Evolutionary conservation across 306 rosid genomes (phyloP).

Genomic region (Delonix regia): DNA sequence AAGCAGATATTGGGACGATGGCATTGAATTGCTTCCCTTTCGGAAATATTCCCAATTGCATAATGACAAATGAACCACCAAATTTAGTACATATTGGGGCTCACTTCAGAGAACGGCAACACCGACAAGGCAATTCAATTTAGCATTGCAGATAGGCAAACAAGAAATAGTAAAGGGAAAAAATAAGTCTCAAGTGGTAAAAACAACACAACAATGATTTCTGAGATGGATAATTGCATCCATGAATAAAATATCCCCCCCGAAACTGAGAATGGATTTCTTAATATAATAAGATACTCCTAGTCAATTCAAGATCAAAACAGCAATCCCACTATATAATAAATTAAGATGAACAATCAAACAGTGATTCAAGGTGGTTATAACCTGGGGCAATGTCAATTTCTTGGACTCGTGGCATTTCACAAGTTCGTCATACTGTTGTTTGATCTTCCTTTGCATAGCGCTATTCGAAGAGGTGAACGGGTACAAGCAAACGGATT

Average conservation of each 20-base stretch:
- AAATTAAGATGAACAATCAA: not conserved
- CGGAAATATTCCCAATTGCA: not conserved
- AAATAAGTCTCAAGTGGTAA: not conserved
- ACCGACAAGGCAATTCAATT: not conserved
- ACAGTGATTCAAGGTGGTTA: not conserved
- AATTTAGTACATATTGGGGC: not conserved
- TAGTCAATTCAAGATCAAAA: not conserved
- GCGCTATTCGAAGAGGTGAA: constrained; percentile 74
- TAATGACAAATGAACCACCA: not conserved
- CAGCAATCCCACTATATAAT: not conserved
- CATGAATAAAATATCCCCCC: not conserved
- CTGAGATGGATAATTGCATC: not conserved
- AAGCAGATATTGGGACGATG: not conserved
- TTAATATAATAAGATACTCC: not conserved
- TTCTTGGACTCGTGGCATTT: constrained; percentile 63
- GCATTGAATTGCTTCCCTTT: not conserved
- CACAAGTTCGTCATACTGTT: constrained; percentile 77
- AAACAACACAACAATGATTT: not conserved
- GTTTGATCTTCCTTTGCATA: constrained; percentile 85
- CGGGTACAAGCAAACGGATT: constrained; percentile 64
- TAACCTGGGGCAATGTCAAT: constrained; percentile 73
- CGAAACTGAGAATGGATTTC: not conserved
- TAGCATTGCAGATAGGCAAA: constrained; percentile 1
- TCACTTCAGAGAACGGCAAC: not conserved
- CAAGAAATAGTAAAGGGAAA: not conserved